A percentile compares a stretch with the other conserved stretches of the same genome.
phyloP scores from a whole-genome alignment of 2,329 filamentous ascomycete genomes.

The Phialophora macrospora region DNA sequence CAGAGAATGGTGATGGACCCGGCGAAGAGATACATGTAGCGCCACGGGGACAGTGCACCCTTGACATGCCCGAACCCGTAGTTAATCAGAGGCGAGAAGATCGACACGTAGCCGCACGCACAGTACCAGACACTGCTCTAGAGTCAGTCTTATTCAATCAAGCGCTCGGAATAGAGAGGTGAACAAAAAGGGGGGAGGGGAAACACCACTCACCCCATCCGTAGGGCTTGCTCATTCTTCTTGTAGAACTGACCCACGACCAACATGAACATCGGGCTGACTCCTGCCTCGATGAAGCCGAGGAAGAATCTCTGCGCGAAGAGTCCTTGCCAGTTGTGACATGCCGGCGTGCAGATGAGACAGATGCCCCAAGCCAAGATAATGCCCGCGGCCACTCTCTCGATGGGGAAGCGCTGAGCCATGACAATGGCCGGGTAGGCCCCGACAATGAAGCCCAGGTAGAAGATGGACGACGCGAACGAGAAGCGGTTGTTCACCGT shows the following conservation, averaged over 20 bases:
- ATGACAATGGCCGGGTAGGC: neutral
- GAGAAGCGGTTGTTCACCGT: neutral
- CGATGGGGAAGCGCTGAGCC: neutral
- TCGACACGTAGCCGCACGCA: conserved; percentile 50
- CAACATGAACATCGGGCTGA: neutral
- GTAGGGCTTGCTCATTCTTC: neutral
- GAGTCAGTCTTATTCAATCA: neutral
- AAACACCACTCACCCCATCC: too few relatives aligned
- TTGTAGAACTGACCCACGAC: neutral
- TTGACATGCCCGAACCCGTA: conserved; percentile 66
- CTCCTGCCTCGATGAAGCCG: neutral
- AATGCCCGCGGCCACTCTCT: neutral
- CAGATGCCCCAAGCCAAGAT: neutral
- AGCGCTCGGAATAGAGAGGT: too few relatives aligned
- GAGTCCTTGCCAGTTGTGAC: neutral
- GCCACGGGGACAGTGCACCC: conserved; percentile 61
- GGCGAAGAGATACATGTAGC: conserved; percentile 71
- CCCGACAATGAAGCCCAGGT: neutral
- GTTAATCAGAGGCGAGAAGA: conserved; percentile 61
- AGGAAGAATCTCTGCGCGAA: neutral
- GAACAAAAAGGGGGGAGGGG: too few relatives aligned
- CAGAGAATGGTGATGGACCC: conserved; percentile 64
- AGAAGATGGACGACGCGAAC: neutral
- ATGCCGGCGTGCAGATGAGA: neutral
- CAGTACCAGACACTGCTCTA: conserved; percentile 15